Evolutionary conservation across 2,329 filamentous ascomycete species (phyloP).

Genomic region (Aspergillus hiratsukae): DNA sequence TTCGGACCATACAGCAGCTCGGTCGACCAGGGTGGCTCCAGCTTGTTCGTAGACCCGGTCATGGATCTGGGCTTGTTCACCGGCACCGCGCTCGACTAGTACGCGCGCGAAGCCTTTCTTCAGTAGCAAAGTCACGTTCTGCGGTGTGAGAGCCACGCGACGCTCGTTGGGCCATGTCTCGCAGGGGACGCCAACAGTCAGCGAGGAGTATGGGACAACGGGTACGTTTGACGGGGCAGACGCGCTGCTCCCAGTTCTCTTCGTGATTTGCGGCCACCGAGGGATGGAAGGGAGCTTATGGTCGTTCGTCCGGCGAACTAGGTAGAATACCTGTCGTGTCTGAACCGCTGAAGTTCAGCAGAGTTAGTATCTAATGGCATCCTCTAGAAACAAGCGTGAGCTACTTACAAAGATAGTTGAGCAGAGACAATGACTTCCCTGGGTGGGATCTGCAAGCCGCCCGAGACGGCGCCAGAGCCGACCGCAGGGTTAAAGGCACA

Average conservation of each 20-base stretch:
- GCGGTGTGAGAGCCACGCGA: conserved; percentile 77
- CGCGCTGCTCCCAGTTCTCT: conserved; percentile 20
- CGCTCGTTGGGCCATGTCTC: conserved; percentile 77
- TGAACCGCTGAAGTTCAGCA: conserved; percentile 12
- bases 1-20: conserved; percentile 64
- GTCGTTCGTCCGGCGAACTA: conserved; percentile 7
- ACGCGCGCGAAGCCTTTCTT: conserved; percentile 81
- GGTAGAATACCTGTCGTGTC: conserved; percentile 9
- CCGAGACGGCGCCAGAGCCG: conserved; percentile 24
- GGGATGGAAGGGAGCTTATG: conserved; percentile 3
- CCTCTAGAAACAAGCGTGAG: not conserved
- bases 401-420: conserved; percentile 21
- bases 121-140: conserved; percentile 74
- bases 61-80: conserved; percentile 68
- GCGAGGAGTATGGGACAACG: conserved; percentile 58
- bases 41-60: conserved; percentile 73
- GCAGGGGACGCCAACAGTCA: conserved; percentile 73
- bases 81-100: conserved; percentile 76
- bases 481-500: conserved; percentile 22
- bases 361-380: conserved; percentile 2
- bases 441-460: conserved; percentile 15
- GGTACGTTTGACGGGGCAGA: conserved; percentile 20
- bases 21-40: conserved; percentile 71
- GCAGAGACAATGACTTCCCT: conserved; percentile 17
- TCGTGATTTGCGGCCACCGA: conserved; percentile 13